phyloP scores from a whole-genome alignment of 2,329 filamentous ascomycete species.

The Tolypocladium amazonense region DNA sequence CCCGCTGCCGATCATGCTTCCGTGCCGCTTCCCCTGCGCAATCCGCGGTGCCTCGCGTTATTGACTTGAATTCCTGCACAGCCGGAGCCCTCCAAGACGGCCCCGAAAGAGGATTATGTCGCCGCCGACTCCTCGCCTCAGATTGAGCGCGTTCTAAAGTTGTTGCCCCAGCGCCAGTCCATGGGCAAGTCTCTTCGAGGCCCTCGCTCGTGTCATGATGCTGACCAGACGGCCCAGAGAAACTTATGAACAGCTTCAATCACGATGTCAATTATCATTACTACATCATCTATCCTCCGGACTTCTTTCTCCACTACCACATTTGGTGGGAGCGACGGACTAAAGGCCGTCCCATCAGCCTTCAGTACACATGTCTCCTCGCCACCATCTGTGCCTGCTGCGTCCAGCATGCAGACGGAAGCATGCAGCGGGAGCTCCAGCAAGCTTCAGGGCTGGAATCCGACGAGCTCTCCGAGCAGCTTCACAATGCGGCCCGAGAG shows the following conservation, averaged over 20 bases:
- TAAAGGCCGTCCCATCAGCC: slow-evolving; percentile 9
- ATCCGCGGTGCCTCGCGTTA: not conserved
- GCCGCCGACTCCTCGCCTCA: slow-evolving; percentile 10
- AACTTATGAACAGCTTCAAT: slow-evolving; percentile 17
- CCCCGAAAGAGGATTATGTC: slow-evolving; percentile 9
- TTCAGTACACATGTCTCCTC: slow-evolving; percentile 19
- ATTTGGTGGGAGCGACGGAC: slow-evolving; percentile 17
- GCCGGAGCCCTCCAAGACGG: slow-evolving; percentile 5
- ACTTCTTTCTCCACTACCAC: slow-evolving; percentile 17
- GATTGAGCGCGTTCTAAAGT: slow-evolving; percentile 12
- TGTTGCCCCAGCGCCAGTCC: slow-evolving; percentile 13
- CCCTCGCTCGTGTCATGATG: not conserved
- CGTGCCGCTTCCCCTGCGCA: not conserved
- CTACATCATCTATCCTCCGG: slow-evolving; percentile 19
- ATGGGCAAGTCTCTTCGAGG: slow-evolving; percentile 10
- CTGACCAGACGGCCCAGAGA: slow-evolving; percentile 11
- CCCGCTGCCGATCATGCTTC: not conserved
- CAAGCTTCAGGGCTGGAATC: slow-evolving; percentile 8
- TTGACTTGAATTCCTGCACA: not conserved
- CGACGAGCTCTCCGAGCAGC: slow-evolving; percentile 12
- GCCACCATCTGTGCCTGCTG: slow-evolving; percentile 17
- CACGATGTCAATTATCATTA: slow-evolving; percentile 21
- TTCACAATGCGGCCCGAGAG: slow-evolving; percentile 13
- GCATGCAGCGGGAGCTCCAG: slow-evolving; percentile 10
- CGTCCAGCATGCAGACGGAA: slow-evolving; percentile 15